Evolutionary conservation across 306 rosid species (phyloP).

Genomic region (Alnus glutinosa): DNA sequence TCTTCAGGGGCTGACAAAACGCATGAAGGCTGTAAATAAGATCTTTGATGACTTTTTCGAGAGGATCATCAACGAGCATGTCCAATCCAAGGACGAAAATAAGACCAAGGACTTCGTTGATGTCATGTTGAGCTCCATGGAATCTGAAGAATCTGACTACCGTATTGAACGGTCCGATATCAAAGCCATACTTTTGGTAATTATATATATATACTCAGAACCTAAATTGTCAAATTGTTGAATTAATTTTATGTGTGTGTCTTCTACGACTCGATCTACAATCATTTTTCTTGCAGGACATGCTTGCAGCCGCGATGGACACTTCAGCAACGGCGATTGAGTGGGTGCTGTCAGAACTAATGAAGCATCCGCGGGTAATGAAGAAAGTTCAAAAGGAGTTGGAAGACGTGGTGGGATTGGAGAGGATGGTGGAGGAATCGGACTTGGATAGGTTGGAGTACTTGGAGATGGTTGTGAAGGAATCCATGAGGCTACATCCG

Average conservation of each 20-base stretch:
- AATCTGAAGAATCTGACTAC: conserved; percentile 44
- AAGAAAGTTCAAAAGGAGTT: conserved; percentile 55
- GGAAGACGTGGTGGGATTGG: conserved; percentile 47
- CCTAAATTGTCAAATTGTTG: too few species aligned
- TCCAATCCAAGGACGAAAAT: conserved; percentile 28
- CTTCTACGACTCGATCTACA: not conserved
- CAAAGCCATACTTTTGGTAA: conserved; percentile 53
- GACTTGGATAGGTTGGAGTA: conserved; percentile 47
- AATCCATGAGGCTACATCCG: conserved; percentile 59
- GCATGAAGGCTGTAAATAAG: conserved; percentile 45
- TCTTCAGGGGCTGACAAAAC: conserved; percentile 52
- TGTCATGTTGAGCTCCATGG: conserved; percentile 52
- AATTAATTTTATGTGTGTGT: too few species aligned
- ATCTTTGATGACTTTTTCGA: conserved; percentile 57
- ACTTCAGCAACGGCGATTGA: conserved; percentile 55
- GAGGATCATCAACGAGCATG: conserved; percentile 57
- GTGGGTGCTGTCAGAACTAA: conserved; percentile 57
- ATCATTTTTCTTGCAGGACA: conserved; percentile 40
- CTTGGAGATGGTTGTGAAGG: conserved; percentile 56
- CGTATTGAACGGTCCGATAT: conserved; percentile 44
- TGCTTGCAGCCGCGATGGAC: conserved; percentile 51
- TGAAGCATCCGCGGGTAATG: conserved; percentile 55
- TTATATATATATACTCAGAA: too few species aligned
- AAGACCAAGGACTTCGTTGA: conserved; percentile 66
- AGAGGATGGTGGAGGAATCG: conserved; percentile 58